Base-by-base conservation (phyloP, 495 filamentous ascomycete genomes). In the Annulohypoxylon stygium region DNA sequence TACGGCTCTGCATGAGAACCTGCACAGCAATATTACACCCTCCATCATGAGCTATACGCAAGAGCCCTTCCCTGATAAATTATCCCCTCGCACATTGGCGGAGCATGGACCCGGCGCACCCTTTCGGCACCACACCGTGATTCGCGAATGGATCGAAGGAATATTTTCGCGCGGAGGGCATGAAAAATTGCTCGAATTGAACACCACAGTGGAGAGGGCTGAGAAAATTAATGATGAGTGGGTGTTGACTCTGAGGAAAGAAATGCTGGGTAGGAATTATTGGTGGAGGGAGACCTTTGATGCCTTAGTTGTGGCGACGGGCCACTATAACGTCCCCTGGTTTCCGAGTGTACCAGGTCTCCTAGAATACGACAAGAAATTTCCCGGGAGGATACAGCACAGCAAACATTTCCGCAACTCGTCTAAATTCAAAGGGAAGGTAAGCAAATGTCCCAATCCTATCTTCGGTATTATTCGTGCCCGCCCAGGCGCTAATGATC, bases 21-120 rank as follows among this genome's bases (percentile, higher is more conserved):
- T 86, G 47, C 82, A 86, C 55, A 84, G 78, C 61, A 86, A 86
- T 64, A 82, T 85, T 62, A 76, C 76, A 37, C 76, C 78, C 0
- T 57, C 66, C 18, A 74, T 83, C 36, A 84, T 84, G 83, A 67
- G 71, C 23, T 86, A 79, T 61, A 79, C 78, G 4, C 71, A 80
- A 18, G 79, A 85, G 51, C 80, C 81, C 1, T 79, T 84, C 63
- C 78, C 82, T 2, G 53, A 62, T 55, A 78, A 76, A 47, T 68
- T 78, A 0, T 80, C 79, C 2, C 61, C 65, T 0, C 78, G 76
- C 7, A 71, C 61, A 1, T 76, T 80, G 2, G 69, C 62, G 1
- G 68, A 78, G 39, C 77, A 84, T 73, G 82, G 82, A 11, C 68
- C 71, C 7, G 66, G 73, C 4, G 78, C 81, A 14, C 82, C 79